These are phyloP conservation scores for Penicillium flavigenum DNA, from an alignment of 495 filamentous ascomycete genomes.

Conservation along the genomic window DNA sequence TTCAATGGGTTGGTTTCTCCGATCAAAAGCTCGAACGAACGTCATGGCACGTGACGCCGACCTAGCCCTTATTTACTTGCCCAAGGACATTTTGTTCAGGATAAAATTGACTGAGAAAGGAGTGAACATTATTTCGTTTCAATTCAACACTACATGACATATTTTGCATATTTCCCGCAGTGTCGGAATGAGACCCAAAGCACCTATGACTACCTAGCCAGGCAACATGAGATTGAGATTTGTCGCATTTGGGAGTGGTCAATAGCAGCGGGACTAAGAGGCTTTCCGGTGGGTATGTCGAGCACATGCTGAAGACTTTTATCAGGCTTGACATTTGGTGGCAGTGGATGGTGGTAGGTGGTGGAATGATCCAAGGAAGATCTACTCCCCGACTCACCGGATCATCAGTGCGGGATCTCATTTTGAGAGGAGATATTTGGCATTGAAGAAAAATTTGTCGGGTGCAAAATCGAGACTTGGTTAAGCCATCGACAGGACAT, in stretches of 20 bases:
- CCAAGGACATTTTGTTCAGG: not conserved
- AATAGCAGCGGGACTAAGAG: not conserved
- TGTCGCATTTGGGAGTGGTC: conserved; percentile 9
- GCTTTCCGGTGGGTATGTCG: not conserved
- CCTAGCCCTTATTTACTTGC: not conserved
- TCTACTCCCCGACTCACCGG: not conserved
- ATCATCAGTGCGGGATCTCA: not conserved
- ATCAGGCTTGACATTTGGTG: not conserved
- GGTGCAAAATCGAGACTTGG: not conserved
- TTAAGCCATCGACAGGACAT: not conserved
- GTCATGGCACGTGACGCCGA: conserved; percentile 28
- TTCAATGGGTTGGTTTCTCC: conserved; percentile 1
- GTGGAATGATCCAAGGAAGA: not conserved
- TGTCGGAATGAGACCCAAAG: not conserved
- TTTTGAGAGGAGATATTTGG: not conserved
- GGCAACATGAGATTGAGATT: not conserved
- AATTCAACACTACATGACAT: not conserved
- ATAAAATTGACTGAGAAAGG: not conserved
- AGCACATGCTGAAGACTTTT: not conserved
- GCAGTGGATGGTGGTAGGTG: not conserved
- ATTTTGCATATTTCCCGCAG: not conserved
- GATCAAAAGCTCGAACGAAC: conserved; percentile 17
- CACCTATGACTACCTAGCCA: not conserved
- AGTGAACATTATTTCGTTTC: not conserved
- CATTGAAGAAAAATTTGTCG: not conserved